These are phyloP conservation scores for Leccinum rimulosum DNA, from an alignment of 768 basidiomycete genomes.

Conservation along the genomic window DNA sequence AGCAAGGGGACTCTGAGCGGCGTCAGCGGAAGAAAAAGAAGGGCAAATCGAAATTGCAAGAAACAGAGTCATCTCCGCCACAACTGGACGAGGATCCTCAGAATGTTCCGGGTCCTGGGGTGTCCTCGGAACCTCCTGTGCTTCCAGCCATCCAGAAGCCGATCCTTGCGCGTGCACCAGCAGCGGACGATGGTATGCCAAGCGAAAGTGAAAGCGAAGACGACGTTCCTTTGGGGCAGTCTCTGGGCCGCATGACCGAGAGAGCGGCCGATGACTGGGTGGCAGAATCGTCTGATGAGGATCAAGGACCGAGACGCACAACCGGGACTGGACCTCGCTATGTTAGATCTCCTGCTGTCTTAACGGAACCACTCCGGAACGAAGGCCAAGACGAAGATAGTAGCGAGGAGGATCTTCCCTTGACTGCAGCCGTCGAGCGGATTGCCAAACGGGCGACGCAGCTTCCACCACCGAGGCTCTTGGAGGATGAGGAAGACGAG, in stretches of 20 bases:
- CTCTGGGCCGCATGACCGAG: conserved; percentile 17
- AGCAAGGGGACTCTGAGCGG: conserved; percentile 44
- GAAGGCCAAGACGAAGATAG: conserved; percentile 48
- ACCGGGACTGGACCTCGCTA: conserved; percentile 59
- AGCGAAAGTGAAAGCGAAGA: conserved; percentile 55
- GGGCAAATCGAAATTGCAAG: conserved; percentile 47
- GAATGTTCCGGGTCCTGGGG: conserved; percentile 15
- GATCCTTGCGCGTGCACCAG: conserved; percentile 29
- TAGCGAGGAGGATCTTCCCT: conserved; percentile 80
- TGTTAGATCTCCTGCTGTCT: conserved; percentile 9
- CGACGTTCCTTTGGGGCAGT: conserved; percentile 21
- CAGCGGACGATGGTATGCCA: conserved; percentile 41
- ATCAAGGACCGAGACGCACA: conserved; percentile 48
- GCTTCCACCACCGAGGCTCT: conserved; percentile 15
- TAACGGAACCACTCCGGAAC: background rate
- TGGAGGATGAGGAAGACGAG: conserved; percentile 53
- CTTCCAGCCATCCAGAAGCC: conserved; percentile 38
- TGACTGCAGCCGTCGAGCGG: conserved; percentile 60
- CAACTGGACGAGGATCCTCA: conserved; percentile 36
- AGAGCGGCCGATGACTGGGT: conserved; percentile 39
- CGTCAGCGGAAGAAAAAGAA: conserved; percentile 39
- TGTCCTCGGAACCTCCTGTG: conserved; percentile 26
- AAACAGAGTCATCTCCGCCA: conserved; percentile 32
- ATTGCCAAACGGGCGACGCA: conserved; percentile 46
- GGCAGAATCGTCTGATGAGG: conserved; percentile 65